Evolutionary conservation across 768 basidiomycete genomes (phyloP), one percentile per base, ranked within the genome.

Genomic region (Lactifluus piperatus): DNA sequence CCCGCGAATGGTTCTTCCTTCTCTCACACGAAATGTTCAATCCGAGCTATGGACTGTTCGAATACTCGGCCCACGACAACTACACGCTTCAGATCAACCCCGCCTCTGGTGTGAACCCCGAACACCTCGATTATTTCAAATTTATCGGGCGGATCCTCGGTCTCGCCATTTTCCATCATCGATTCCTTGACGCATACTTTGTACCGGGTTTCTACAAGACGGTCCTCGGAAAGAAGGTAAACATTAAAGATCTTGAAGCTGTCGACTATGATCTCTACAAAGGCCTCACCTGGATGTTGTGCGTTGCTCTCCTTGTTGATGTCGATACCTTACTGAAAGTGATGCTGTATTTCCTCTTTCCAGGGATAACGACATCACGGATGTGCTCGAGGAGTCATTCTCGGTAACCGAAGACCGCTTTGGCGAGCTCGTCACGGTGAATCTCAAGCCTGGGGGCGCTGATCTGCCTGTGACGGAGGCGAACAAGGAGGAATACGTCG

Each of bases 1-100:
- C 83, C 60, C 89, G 88, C 70, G 88, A 90, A 72, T 91, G 88
- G 86, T 89, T 91, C 75, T 89, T 91, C 80, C 74, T 90, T 3
- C 75, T 91, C 48, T 90, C 87, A 1, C 88, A 88, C 58, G 85
- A 89, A 66, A 85, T 91, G 64, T 90, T 91, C 73, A 83, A 89
- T 67, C 87, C 88, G 22, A 84, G 82, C 53, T 89, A 89, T 58
- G 87, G 88, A n/a, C 71, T 89, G 36, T 89, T 89, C 66, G 84
- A 89, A 68, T 91, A 90, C 65, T 88, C 87, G 0, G 77, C 85
- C 4, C 83, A 84, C 65, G 88, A 90, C 74, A 86, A 86, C 65
- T 89, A 88, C 66, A 88, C 87, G 0, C 78, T 90, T 4, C 85
- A 88, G 71, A 86, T 90, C 69, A 90, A 89, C 63, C 84, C 85